Conservation (phyloP, 495 filamentous ascomycete genomes). For the Rhypophila decipiens region DNA sequence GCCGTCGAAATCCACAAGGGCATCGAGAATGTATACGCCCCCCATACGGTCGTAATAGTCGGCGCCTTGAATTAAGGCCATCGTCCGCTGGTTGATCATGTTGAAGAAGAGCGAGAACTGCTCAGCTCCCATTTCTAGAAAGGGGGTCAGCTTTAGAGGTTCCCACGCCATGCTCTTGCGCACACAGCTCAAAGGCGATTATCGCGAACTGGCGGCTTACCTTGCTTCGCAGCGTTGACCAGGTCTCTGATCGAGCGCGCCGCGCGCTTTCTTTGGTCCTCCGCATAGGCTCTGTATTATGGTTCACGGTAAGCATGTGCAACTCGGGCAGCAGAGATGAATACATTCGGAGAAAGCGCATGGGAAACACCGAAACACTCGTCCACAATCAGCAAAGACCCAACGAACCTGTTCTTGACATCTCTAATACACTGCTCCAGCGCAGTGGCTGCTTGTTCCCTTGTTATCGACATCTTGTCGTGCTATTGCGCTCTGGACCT, state of each 20-base stretch:
- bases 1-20: constrained; percentile 90
- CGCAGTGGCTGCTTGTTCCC: constrained; percentile 22
- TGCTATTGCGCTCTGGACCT: constrained; percentile 1
- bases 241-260: constrained; percentile 36
- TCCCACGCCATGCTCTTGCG: too few relatives aligned
- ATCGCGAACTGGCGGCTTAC: constrained; percentile 5
- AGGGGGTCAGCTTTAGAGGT: too few relatives aligned
- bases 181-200: too few relatives aligned
- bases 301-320: neutral
- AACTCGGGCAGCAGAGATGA: neutral
- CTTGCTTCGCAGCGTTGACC: constrained; percentile 33
- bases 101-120: constrained; percentile 76
- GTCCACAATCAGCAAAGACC: neutral
- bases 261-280: constrained; percentile 36
- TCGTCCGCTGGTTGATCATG: constrained; percentile 68
- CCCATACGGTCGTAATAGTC: constrained; percentile 85
- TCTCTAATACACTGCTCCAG: constrained; percentile 28
- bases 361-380: too few relatives aligned
- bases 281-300: constrained; percentile 15
- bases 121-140: constrained; percentile 65
- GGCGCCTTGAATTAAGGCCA: constrained; percentile 68
- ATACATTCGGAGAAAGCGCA: too few relatives aligned
- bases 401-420: constrained; percentile 24
- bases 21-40: constrained; percentile 85
- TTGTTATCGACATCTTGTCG: constrained; percentile 24